phyloP scores from a whole-genome alignment of 805 yeast genomes.

The Clavispora santaluciae region DNA sequence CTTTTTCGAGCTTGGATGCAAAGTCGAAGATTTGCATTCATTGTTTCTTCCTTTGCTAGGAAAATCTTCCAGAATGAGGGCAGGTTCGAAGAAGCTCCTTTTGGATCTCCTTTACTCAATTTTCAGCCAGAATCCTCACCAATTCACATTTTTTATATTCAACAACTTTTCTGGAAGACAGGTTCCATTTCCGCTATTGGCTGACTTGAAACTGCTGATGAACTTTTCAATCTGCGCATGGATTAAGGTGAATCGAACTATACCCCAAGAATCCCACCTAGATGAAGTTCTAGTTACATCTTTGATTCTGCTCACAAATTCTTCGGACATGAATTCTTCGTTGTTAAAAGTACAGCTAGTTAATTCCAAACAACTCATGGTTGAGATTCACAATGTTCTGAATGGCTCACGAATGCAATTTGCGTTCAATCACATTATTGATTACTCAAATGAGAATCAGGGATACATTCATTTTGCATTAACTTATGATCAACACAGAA shows the following conservation, averaged over 20 bases:
- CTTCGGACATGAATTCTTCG: conserved; percentile 19
- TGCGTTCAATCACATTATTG: conserved; percentile 29
- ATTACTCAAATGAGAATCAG: conserved; percentile 12
- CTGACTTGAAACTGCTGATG: conserved; percentile 14
- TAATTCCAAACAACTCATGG: conserved; percentile 25
- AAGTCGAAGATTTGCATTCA: conserved; percentile 16
- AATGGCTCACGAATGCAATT: conserved; percentile 25
- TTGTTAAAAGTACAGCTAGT: conserved; percentile 25
- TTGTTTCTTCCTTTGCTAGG: conserved; percentile 18
- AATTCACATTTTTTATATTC: conserved; percentile 27
- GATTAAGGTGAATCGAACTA: conserved; percentile 27
- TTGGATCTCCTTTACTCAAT: conserved; percentile 21
- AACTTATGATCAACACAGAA: conserved; percentile 33
- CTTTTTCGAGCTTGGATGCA: conserved; percentile 34
- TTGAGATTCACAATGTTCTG: conserved; percentile 23
- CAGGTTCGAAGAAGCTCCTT: conserved; percentile 12
- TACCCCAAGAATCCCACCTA: conserved; percentile 4
- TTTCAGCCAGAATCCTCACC: conserved; percentile 20
- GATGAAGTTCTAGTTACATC: conserved; percentile 11
- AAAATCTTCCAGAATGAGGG: conserved; percentile 2
- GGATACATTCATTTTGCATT: conserved; percentile 30
- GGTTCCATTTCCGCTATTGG: conserved; percentile 12
- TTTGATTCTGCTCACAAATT: conserved; percentile 25
- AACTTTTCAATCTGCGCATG: conserved; percentile 36
- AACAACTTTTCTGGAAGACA: conserved; percentile 12